Evolutionary conservation across 768 basidiomycete species (phyloP).

Genomic region (Auriscalpium microsporum): DNA sequence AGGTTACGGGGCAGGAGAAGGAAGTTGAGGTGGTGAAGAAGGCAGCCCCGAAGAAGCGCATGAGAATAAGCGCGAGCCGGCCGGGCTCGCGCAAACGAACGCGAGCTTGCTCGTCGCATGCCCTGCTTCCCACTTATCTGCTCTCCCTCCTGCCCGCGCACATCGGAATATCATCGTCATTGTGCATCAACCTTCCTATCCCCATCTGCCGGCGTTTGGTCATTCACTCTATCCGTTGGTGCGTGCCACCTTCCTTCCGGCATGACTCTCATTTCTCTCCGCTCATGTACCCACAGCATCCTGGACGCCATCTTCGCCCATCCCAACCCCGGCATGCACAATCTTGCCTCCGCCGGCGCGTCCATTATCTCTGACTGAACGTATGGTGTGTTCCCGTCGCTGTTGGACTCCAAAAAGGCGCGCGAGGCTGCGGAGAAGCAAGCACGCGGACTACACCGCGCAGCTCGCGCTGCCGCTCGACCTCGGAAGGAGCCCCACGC

Average conservation of each 20-base stretch:
- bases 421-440: slow-evolving; percentile 24
- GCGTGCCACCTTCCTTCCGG: slow-evolving; percentile 17
- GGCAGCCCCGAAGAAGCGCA: too few species aligned
- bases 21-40: too few species aligned
- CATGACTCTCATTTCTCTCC: background rate
- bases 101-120: too few species aligned
- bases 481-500: too few species aligned
- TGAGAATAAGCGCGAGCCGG: too few species aligned
- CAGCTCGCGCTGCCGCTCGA: slow-evolving; percentile 25
- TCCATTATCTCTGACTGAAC: slow-evolving; percentile 40
- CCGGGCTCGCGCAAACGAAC: too few species aligned
- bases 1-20: too few species aligned
- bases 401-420: slow-evolving; percentile 33
- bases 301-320: slow-evolving; percentile 68
- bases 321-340: slow-evolving; percentile 42
- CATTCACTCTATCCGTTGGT: slow-evolving; percentile 74
- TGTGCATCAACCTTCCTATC: too few species aligned
- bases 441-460: slow-evolving; percentile 26
- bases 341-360: slow-evolving; percentile 38
- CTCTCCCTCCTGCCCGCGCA: too few species aligned
- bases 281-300: slow-evolving; percentile 37
- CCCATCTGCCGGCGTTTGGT: slow-evolving; percentile 19
- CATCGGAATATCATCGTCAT: too few species aligned
- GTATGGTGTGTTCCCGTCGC: slow-evolving; percentile 21
- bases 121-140: too few species aligned